Evolutionary conservation across 257 asterid species (phyloP), one percentile per base, ranked within the genome.

Genomic region (Primulina huaijiensis): DNA sequence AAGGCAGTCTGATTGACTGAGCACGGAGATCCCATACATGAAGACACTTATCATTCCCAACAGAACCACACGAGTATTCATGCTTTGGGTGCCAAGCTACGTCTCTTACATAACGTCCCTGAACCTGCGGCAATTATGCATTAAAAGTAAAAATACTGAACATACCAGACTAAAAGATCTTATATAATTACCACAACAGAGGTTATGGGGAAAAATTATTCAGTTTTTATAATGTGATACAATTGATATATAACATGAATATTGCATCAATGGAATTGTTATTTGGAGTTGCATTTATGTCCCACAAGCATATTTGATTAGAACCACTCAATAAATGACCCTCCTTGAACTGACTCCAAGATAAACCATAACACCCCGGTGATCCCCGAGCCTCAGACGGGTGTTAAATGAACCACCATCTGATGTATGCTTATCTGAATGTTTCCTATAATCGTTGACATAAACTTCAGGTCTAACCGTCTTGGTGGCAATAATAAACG

Each of bases 31-130:
- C 98, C 92, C 96, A 86, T 67, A 90, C 65, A 67, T 86, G 89
- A 75, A 92, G 82, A 77, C 85, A 82, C 58, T 83, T 91, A 80
- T 92, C 97, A 81, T 90, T 96, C 73, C 97, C 98, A 81, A 84
- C 96, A 7, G 97, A 92, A 70, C 98, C 98, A 88, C 90, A 92
- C 77, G 88, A 87, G 68, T 90, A 71, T 75, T 92, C 97, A 34
- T 92, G 96, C 86, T 96, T 90, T 64, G 78, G 82, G 82, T 90
- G 97, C 98, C 98, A 92, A 33, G 97, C 95, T 67, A 90, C 97
- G 78, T 92, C 98, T 85, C 87, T 95, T 8, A 92, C 97, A 35
- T 85, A 95, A 27, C 95, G 96, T 83, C 85, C 98, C 74, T 88
- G 98, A 72, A 88, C 71, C 97, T 92, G 73, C 70, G 50, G 65